Evolutionary conservation across 257 asterid genomes (phyloP), one percentile per base, ranked within the genome.

Genomic region (Buddleja alternifolia): DNA sequence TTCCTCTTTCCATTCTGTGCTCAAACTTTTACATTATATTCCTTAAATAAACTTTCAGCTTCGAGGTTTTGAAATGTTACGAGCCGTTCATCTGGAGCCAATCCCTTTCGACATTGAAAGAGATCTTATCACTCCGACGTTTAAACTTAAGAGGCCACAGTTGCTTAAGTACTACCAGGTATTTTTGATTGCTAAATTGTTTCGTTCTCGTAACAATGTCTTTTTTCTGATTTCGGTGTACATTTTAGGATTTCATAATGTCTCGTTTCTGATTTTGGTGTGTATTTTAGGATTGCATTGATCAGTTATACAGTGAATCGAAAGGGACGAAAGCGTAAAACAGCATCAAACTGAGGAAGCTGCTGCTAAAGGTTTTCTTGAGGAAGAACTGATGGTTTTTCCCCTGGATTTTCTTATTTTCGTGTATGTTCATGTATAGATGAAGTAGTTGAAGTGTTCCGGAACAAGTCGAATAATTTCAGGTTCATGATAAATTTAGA

Each of bases 121-220:
- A 15, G 96, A 93, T 45, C 74, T 88, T 7, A 60, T 93, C 11
- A 93, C 99, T 47, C 96, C 99, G 0, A 93, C 99, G 6, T 89
- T 90, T 78, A 93, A 93, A 73, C 96, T 88, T 42, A 93, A 87
- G 85, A 81, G 99, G 80, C 96, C 94, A 21, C 97, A 86, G 56
- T 66, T 93, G 77, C 86, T 85, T 42, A 84, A 85, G 66, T 70
- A 82, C 67, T 93, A 90, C 68, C 83, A 93, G 97, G 98, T 88
- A 73, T 41, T 53, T 9, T 24, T 0, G 17, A 39, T 59, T 54
- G 45, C 12, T 45, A 5, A 1, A 12, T 5, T 44, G 3, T 2
- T 60, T 67, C 52, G 8, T 24, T 15, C 9, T 39, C 21, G 14
- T 41, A 10, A 4, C 41, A 6, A 8, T 17, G 20, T 8, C n/a